Conservation (phyloP, 139 green algal genomes). For the Chlamydomonas applanata region DNA sequence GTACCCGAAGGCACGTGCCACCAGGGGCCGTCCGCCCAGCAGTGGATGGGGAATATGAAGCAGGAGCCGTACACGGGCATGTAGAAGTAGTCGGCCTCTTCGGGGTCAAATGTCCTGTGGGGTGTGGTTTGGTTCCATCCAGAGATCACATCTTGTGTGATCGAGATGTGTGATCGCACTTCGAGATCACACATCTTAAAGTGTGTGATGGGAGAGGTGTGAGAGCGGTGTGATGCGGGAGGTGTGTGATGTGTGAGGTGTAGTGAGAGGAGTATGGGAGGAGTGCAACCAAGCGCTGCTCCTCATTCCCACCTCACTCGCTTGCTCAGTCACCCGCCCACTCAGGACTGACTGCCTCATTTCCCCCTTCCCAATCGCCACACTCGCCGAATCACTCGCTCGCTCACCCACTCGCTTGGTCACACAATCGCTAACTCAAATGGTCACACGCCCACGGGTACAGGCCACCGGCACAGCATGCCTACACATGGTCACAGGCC, state of each 20-base stretch:
- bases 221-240: neutral
- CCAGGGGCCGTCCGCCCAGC: slow-evolving; percentile 40
- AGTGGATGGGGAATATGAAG: slow-evolving; percentile 45
- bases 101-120: slow-evolving; percentile 40
- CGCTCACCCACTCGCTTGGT: no score
- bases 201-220: neutral
- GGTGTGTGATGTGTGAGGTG: no score
- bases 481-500: no score
- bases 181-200: neutral
- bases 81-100: slow-evolving; percentile 61
- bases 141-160: neutral
- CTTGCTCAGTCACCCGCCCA: no score
- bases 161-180: neutral
- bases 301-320: no score
- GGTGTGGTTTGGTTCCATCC: neutral
- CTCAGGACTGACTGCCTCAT: no score
- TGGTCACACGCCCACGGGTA: no score
- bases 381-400: no score
- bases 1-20: slow-evolving; percentile 18
- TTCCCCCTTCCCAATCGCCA: no score
- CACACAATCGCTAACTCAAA: no score
- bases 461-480: no score
- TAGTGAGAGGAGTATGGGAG: slow-evolving; percentile 8
- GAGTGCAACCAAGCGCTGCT: no score
- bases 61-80: slow-evolving; percentile 49